Evolutionary conservation across 306 rosid genomes (phyloP).

Genomic region (Trichosanthes truncata): DNA sequence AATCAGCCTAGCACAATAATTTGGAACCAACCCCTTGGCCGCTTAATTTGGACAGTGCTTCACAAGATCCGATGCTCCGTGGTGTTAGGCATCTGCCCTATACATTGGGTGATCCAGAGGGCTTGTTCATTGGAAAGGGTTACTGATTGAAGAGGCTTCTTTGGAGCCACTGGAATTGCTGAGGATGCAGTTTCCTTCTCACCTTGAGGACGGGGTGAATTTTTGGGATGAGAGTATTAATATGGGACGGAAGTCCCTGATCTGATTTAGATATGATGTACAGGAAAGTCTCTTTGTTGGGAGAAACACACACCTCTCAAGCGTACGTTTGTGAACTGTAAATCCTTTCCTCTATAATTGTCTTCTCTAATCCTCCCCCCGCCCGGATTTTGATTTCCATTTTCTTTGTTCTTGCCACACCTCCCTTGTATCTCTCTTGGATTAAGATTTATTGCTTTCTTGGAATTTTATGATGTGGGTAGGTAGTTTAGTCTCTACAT

Average conservation of each 20-base stretch:
- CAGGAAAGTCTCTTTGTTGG: not conserved
- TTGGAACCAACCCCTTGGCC: not conserved
- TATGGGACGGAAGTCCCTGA: not conserved
- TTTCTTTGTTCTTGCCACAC: not conserved
- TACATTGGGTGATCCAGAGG: not conserved
- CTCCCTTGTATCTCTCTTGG: not conserved
- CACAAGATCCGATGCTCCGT: not conserved
- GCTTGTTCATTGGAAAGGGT: not conserved
- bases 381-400: not conserved
- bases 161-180: not conserved
- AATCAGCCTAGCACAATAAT: too few species aligned
- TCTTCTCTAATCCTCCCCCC: not conserved
- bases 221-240: not conserved
- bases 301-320: not conserved
- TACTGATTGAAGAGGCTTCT: not conserved
- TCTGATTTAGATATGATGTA: not conserved
- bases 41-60: not conserved
- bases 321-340: not conserved
- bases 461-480: not conserved
- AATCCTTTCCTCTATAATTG: not conserved
- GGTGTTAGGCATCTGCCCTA: not conserved
- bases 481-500: not conserved
- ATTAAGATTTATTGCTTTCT: not conserved
- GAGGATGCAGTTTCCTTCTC: not conserved
- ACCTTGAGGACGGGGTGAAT: not conserved